Conservation (phyloP, 768 basidiomycete species). For the Mycena rebaudengoi region DNA sequence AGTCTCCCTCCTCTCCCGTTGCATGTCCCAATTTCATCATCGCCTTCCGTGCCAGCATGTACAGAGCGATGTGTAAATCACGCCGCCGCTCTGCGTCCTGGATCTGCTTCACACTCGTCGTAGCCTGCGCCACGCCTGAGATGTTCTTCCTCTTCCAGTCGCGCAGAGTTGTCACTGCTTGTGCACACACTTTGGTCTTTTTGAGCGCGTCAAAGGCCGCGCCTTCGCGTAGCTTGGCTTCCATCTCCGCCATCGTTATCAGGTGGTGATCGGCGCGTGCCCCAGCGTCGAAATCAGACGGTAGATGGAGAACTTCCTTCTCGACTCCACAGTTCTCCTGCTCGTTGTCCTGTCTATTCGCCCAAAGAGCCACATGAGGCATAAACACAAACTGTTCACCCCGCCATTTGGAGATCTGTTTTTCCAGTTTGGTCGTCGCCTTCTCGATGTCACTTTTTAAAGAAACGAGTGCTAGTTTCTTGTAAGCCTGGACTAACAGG, state of each 20-base stretch:
- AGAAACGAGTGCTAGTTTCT: neutral
- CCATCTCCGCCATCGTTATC: neutral
- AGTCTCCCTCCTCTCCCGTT: neutral
- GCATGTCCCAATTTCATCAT: neutral
- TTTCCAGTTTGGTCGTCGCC: neutral
- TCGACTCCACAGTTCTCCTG: neutral
- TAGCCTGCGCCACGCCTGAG: neutral
- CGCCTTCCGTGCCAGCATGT: neutral
- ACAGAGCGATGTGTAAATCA: neutral
- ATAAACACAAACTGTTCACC: neutral
- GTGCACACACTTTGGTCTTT: neutral
- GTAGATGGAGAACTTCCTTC: conserved; percentile 1
- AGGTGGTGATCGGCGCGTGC: neutral
- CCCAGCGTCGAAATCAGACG: neutral
- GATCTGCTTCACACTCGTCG: neutral
- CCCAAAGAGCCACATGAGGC: neutral
- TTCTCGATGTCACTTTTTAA: neutral
- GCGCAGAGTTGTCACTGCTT: neutral
- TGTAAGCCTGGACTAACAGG: too few species aligned
- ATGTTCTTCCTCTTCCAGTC: neutral
- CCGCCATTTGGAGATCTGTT: neutral
- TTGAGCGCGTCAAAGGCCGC: neutral
- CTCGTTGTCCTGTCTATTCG: neutral
- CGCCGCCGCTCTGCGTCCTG: neutral
- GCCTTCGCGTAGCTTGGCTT: neutral